Conservation (phyloP, 257 asterid species). For the Cordia subcordata region DNA sequence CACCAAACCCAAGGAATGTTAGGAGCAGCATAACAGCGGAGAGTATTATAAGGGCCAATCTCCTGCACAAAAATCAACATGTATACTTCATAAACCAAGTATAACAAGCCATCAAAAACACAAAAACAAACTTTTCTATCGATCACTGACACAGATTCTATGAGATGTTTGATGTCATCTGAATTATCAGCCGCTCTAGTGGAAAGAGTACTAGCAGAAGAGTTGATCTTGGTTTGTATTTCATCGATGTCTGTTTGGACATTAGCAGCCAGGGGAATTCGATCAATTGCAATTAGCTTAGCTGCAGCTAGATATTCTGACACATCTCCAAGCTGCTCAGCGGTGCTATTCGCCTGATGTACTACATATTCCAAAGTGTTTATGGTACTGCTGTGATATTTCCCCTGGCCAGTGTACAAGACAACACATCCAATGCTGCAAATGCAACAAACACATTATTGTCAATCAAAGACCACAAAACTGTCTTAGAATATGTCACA, state of each 20-base stretch:
- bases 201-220: conserved; percentile 68
- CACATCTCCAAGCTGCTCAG: conserved; percentile 49
- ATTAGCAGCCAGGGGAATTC: conserved; percentile 52
- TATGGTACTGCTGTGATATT: conserved; percentile 43
- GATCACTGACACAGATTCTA: conserved; percentile 56
- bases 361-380: conserved; percentile 54
- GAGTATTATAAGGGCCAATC: conserved; percentile 77
- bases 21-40: conserved; percentile 83
- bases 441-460: conserved; percentile 15
- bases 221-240: conserved; percentile 59
- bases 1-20: conserved; percentile 89
- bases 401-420: conserved; percentile 65
- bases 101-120: not conserved
- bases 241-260: conserved; percentile 73
- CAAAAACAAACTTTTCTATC: too few relatives aligned
- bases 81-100: not conserved
- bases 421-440: conserved; percentile 74
- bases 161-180: conserved; percentile 43
- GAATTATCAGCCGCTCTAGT: conserved; percentile 55
- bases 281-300: conserved; percentile 55
- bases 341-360: conserved; percentile 59
- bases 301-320: conserved; percentile 81
- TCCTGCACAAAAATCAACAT: conserved; percentile 47
- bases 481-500: not conserved
- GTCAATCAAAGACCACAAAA: not conserved